Percentiles rank a stretch among this genome's conserved stretches.
These are phyloP conservation scores for Porodaedalea pini DNA, from an alignment of 1,284 basidiomycete genomes.

Conservation along the genomic window DNA sequence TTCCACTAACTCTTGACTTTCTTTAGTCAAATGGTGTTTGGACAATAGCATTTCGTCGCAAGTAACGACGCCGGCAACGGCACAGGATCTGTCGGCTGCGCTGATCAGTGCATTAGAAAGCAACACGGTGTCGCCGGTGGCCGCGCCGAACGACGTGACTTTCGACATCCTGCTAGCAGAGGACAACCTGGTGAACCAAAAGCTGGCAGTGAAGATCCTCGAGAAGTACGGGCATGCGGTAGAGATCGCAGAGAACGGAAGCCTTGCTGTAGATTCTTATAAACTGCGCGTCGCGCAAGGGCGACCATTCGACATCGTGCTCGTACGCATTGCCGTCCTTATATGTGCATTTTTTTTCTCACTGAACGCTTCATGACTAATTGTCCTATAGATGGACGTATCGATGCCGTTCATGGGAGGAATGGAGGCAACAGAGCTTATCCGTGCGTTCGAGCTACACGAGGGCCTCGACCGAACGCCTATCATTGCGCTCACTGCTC, in stretches of 20 bases:
- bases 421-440: slow-evolving; percentile 84
- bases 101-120: slow-evolving; percentile 93
- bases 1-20: slow-evolving; percentile 12
- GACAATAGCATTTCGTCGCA: slow-evolving; percentile 90
- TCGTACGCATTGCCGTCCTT: slow-evolving; percentile 45
- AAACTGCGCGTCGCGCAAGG: slow-evolving; percentile 70
- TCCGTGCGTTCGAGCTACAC: slow-evolving; percentile 77
- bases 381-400: slow-evolving; percentile 85
- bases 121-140: slow-evolving; percentile 81
- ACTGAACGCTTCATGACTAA: neutral
- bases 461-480: slow-evolving; percentile 75
- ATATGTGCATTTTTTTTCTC: neutral
- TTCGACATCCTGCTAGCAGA: slow-evolving; percentile 97
- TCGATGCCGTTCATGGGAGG: slow-evolving; percentile 98
- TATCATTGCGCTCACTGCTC: slow-evolving; percentile 93
- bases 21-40: slow-evolving; percentile 85
- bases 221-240: slow-evolving; percentile 96
- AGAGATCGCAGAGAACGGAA: slow-evolving; percentile 97
- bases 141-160: slow-evolving; percentile 76
- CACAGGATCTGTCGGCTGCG: slow-evolving; percentile 89
- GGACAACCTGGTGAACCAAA: slow-evolving; percentile 98
- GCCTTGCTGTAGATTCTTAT: slow-evolving; percentile 85
- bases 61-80: slow-evolving; percentile 85
- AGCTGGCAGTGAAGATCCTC: slow-evolving; percentile 93
- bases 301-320: slow-evolving; percentile 82